These are phyloP conservation scores for Dendrothele bispora DNA, from an alignment of 768 basidiomycete genomes.

Conservation along the genomic window DNA sequence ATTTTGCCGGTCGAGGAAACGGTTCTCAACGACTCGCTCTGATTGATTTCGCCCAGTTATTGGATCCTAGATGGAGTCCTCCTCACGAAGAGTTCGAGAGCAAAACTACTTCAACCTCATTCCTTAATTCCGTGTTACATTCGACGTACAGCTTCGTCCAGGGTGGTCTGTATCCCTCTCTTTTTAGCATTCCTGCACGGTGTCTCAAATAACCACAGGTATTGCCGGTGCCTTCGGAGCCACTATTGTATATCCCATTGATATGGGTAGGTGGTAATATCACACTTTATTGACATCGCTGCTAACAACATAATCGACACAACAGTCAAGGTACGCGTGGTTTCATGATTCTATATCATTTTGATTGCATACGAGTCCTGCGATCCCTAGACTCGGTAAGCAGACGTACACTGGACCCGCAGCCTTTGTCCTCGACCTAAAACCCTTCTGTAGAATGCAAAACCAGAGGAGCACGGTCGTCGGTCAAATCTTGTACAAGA, in stretches of 20 bases:
- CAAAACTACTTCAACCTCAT: constrained; percentile 31
- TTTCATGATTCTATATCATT: constrained; percentile 2
- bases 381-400: constrained; percentile 57
- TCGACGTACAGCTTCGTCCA: constrained; percentile 86
- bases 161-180: constrained; percentile 56
- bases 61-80: constrained; percentile 87
- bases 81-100: constrained; percentile 55
- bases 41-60: constrained; percentile 87
- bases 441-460: constrained; percentile 69
- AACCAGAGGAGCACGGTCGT: constrained; percentile 97
- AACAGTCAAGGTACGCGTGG: constrained; percentile 72
- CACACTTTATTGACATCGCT: background rate
- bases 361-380: background rate
- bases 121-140: constrained; percentile 57
- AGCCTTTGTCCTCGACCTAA: background rate
- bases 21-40: constrained; percentile 72
- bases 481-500: constrained; percentile 95
- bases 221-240: constrained; percentile 93
- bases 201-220: constrained; percentile 44
- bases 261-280: constrained; percentile 63
- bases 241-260: constrained; percentile 97
- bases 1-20: constrained; percentile 88
- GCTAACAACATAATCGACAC: constrained; percentile 12
- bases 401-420: background rate
- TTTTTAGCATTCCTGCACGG: background rate